A percentile compares a stretch with the other conserved stretches of the same genome.
Evolutionary conservation across 768 basidiomycete genomes (phyloP).

Genomic region (Coprinellus micaceus): DNA sequence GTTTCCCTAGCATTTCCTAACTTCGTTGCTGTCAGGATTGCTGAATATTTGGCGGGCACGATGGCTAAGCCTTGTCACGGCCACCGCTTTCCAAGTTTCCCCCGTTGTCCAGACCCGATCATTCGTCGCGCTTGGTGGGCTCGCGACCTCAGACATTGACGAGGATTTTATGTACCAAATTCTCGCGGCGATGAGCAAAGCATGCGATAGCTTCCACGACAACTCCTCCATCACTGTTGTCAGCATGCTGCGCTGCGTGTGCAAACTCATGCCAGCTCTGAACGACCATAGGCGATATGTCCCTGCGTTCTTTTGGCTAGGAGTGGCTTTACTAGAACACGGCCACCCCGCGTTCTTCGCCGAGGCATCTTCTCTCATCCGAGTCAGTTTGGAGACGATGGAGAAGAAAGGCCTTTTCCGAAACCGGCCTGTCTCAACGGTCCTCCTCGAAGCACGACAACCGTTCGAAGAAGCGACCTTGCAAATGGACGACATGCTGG

Average conservation of each 20-base stretch:
- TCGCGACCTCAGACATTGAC: conserved; percentile 83
- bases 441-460: conserved; percentile 62
- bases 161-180: conserved; percentile 94
- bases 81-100: conserved; percentile 87
- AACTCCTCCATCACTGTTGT: conserved; percentile 69
- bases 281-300: conserved; percentile 68
- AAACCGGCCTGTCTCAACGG: conserved; percentile 44
- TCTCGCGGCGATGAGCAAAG: conserved; percentile 78
- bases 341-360: conserved; percentile 67
- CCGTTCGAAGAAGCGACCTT: conserved; percentile 63
- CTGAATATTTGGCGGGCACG: conserved; percentile 89
- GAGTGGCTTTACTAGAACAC: conserved; percentile 77
- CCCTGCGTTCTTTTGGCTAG: conserved; percentile 80
- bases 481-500: conserved; percentile 70
- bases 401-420: conserved; percentile 57
- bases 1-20: background rate
- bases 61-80: conserved; percentile 88
- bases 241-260: conserved; percentile 86
- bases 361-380: conserved; percentile 67
- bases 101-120: conserved; percentile 86
- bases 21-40: conserved; percentile 44
- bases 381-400: conserved; percentile 62
- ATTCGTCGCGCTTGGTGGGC: conserved; percentile 76
- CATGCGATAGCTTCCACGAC: conserved; percentile 64
- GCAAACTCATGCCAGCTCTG: conserved; percentile 70